Base-by-base conservation (phyloP, 2,329 filamentous ascomycete genomes). In the Stemphylium beticola region DNA sequence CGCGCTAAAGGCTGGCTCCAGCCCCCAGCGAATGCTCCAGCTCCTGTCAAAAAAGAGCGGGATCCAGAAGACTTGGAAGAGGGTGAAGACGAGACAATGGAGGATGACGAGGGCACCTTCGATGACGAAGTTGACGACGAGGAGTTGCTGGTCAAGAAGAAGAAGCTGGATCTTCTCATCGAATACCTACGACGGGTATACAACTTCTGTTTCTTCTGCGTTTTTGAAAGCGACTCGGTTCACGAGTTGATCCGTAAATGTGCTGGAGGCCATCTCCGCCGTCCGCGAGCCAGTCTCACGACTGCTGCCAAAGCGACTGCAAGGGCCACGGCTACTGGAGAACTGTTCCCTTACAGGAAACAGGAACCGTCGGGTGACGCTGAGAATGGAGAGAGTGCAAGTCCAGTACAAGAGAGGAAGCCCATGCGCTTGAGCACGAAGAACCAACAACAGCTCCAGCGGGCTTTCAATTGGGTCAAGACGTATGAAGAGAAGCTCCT, bases 201-300 rank as follows among this genome's bases (percentile, higher is more conserved):
- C 83, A 97, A 95, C 78, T 98, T 99, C 79, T 99, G 95, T 80
- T 97, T 99, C 82, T 99, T 98, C 81, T 99, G 95, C 74, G 96
- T 99, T 4, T 98, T 99, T 65, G 95, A 99, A 77, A 95, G 92
- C 71, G 95, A 99, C 75, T 98, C 93, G 0, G 88, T 98, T 18
- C 95, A 99, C 70, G 95, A 99, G 77, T 82, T 99, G 62, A 93
- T 91, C 36, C 87, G 95, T 55, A 98, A 99, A 78, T 99, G 95
- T 67, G 92, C 95, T 22, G 95, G 95, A 37, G 95, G 95, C n/a
- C 95, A 99, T 81, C 86, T 99, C 58, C 91, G 95, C 59, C 88
- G 95, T 43, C 95, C 95, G 34, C 85, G 93, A 53, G 90, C 90
- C 67, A 96, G 92, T 32, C 83, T 98, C 31, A 95, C 90, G 4